phyloP scores from a whole-genome alignment of 2,329 filamentous ascomycete genomes.

The Paecilomyces niveus region DNA sequence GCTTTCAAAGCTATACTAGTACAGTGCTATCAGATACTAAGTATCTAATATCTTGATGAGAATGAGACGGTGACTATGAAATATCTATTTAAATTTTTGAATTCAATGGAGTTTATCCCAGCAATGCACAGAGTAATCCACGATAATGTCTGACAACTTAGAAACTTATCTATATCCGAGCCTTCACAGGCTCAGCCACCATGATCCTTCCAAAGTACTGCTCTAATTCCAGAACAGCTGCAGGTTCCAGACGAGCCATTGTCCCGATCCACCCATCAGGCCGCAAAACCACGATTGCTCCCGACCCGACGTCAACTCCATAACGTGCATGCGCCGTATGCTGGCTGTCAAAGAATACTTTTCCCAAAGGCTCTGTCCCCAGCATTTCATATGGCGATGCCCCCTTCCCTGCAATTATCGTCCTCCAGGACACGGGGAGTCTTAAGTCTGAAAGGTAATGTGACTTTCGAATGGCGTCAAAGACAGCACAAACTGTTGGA shows the following conservation, averaged over 20 bases:
- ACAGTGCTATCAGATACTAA: too few species aligned
- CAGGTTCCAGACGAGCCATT: background rate
- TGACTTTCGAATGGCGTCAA: background rate
- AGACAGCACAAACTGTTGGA: background rate
- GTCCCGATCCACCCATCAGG: background rate
- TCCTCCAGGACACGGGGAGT: conserved; percentile 15
- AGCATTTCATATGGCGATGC: conserved; percentile 27
- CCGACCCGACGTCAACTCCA: conserved; percentile 4
- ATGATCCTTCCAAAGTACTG: background rate
- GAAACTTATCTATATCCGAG: background rate
- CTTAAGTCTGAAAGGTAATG: background rate
- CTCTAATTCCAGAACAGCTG: background rate
- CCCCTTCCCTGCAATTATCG: conserved; percentile 20
- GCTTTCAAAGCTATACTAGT: too few species aligned
- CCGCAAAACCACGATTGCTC: background rate
- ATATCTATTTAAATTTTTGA: background rate
- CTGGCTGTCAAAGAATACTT: conserved; percentile 28
- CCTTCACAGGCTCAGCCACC: background rate
- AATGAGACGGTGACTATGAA: too few species aligned
- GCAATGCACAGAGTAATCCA: background rate
- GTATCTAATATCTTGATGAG: too few species aligned
- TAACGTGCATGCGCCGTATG: conserved; percentile 25
- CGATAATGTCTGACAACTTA: background rate
- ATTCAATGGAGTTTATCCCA: background rate
- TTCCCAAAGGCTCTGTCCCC: conserved; percentile 25